Percentiles rank a stretch among this genome's conserved stretches.
Conservation (phyloP, 257 asterid species). For the Ligustrum vulgare region DNA sequence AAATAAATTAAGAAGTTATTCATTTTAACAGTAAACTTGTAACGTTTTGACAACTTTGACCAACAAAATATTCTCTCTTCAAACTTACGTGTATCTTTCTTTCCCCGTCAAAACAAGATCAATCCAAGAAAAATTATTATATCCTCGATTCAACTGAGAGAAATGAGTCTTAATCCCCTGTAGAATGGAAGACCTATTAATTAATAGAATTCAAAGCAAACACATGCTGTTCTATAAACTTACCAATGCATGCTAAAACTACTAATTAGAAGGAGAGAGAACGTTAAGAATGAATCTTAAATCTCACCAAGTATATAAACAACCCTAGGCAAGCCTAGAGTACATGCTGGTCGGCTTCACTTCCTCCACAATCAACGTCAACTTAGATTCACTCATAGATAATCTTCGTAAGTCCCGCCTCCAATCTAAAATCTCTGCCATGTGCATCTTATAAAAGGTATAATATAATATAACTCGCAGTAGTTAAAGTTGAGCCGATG, state of each 20-base stretch:
- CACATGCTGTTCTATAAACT: slow-evolving; percentile 6
- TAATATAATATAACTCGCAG: not conserved
- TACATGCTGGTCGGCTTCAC: not conserved
- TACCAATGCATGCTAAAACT: slow-evolving; percentile 12
- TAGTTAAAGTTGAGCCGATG: slow-evolving; percentile 52
- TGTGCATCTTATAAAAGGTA: not conserved
- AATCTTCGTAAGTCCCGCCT: not conserved
- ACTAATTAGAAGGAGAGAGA: not conserved
- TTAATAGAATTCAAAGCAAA: not conserved
- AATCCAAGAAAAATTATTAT: not conserved
- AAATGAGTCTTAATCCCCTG: not conserved
- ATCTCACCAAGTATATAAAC: slow-evolving; percentile 10
- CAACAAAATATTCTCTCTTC: not conserved
- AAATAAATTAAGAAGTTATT: too few relatives aligned
- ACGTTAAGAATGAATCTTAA: not conserved
- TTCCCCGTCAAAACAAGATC: too few relatives aligned
- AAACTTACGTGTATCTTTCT: not conserved
- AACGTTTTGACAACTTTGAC: too few relatives aligned
- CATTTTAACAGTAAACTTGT: too few relatives aligned
- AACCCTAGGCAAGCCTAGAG: slow-evolving; percentile 9
- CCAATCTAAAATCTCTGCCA: not conserved
- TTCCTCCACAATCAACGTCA: not conserved
- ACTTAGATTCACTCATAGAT: not conserved
- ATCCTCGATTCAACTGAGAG: not conserved
- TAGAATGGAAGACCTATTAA: not conserved